Percentiles rank a stretch among this genome's conserved stretches.
Evolutionary conservation across 306 rosid species (phyloP).

Genomic region (Vigna angularis): DNA sequence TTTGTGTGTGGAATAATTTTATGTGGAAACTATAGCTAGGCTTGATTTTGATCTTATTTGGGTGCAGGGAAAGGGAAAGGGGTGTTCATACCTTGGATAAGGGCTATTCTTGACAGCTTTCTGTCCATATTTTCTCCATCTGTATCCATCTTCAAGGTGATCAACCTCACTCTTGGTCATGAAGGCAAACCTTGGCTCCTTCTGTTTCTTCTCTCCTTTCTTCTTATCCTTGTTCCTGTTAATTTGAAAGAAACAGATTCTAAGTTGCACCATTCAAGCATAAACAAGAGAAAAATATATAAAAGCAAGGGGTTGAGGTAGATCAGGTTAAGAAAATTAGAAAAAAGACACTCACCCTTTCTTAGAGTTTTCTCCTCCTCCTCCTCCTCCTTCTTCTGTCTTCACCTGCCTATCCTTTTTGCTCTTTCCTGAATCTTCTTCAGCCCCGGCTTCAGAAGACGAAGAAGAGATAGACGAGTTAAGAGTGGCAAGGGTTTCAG

Average conservation of each 20-base stretch:
- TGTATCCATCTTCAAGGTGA: constrained; percentile 88
- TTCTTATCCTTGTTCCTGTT: constrained; percentile 66
- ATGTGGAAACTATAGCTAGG: constrained; percentile 3
- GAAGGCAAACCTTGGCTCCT: constrained; percentile 83
- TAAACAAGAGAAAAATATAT: not conserved
- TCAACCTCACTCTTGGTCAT: constrained; percentile 94
- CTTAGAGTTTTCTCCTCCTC: constrained; percentile 60
- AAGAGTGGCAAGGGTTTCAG: constrained; percentile 57
- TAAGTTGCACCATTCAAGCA: constrained; percentile 44
- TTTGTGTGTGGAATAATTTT: not conserved
- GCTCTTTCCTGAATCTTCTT: constrained; percentile 70
- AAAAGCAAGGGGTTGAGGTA: constrained; percentile 16
- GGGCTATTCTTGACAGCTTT: constrained; percentile 92
- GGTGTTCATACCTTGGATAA: constrained; percentile 64
- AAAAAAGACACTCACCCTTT: constrained; percentile 57
- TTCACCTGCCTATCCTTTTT: constrained; percentile 55
- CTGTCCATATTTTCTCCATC: constrained; percentile 95
- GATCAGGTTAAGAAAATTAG: not conserved
- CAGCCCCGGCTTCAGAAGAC: constrained; percentile 76
- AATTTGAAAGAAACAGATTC: not conserved
- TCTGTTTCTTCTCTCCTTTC: constrained; percentile 80
- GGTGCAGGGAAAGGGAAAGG: constrained; percentile 12
- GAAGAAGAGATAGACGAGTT: constrained; percentile 75
- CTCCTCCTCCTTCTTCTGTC: constrained; percentile 61
- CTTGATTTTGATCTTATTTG: not conserved